phyloP scores from a whole-genome alignment of 148 eudicot species.

The Silene latifolia region DNA sequence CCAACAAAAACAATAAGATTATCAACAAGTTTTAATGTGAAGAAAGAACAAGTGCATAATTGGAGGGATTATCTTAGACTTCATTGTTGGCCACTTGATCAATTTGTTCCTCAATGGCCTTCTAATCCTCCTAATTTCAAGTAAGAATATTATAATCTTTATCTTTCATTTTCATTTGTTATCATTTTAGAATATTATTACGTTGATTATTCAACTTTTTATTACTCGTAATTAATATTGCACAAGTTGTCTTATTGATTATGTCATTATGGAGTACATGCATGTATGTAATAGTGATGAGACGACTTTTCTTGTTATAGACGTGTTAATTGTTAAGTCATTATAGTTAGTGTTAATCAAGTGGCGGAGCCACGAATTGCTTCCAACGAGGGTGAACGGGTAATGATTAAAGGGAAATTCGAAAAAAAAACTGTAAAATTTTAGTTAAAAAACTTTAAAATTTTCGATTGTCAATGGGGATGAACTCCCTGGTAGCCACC shows the following conservation, averaged over 20 bases:
- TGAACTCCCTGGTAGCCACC: too few species aligned
- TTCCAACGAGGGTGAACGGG: too few species aligned
- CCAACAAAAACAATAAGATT: constrained; percentile 68
- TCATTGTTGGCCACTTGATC: constrained; percentile 78
- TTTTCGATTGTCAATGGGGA: too few species aligned
- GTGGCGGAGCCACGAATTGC: too few species aligned
- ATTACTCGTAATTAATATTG: too few species aligned
- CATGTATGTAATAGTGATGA: background rate
- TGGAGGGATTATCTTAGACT: constrained; percentile 94
- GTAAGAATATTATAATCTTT: constrained; percentile 51
- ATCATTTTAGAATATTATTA: background rate
- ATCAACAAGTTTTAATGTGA: constrained; percentile 78
- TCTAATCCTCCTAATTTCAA: constrained; percentile 72
- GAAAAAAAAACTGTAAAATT: too few species aligned
- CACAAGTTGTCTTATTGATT: background rate
- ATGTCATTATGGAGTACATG: constrained; percentile 1
- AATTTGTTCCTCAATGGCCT: constrained; percentile 70
- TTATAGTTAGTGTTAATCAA: too few species aligned
- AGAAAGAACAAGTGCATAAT: constrained; percentile 72
- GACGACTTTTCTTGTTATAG: constrained; percentile 8
- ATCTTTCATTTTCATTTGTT: background rate
- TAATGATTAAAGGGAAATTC: too few species aligned
- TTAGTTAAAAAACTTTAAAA: too few species aligned
- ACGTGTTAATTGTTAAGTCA: background rate
- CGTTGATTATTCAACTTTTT: background rate